phyloP scores from a whole-genome alignment of 192 early-diverging fungal genomes.

The Paraglomus occultum region DNA sequence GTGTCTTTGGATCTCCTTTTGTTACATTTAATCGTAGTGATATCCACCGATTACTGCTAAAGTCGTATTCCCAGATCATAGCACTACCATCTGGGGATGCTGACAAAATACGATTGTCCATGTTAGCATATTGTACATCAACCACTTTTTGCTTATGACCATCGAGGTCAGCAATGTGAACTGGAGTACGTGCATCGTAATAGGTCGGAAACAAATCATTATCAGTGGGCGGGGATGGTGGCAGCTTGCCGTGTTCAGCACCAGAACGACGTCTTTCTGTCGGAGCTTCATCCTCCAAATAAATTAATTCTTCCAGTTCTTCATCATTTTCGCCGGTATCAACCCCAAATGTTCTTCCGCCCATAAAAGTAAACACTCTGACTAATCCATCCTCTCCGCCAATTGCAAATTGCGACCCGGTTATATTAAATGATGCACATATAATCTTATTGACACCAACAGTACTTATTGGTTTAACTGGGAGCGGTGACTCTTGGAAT shows the following conservation, averaged over 20 bases:
- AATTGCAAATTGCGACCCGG: slow-evolving; percentile 77
- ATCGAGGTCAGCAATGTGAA: slow-evolving; percentile 59
- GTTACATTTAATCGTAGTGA: slow-evolving; percentile 24
- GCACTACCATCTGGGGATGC: slow-evolving; percentile 80
- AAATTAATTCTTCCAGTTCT: slow-evolving; percentile 27
- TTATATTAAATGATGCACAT: slow-evolving; percentile 71
- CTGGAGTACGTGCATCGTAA: slow-evolving; percentile 7
- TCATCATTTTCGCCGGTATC: slow-evolving; percentile 33
- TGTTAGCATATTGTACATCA: slow-evolving; percentile 70
- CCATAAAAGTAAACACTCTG: slow-evolving; percentile 72
- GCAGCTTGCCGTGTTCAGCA: slow-evolving; percentile 47
- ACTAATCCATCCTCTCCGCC: slow-evolving; percentile 76
- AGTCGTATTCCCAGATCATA: slow-evolving; percentile 66
- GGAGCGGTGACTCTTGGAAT: slow-evolving; percentile 49
- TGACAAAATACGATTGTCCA: slow-evolving; percentile 65
- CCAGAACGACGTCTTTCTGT: no score
- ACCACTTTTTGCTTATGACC: slow-evolving; percentile 73
- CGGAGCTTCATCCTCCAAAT: no score
- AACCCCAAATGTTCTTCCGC: slow-evolving; percentile 32
- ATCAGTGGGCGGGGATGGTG: slow-evolving; percentile 32
- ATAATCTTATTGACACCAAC: slow-evolving; percentile 29
- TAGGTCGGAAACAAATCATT: no score
- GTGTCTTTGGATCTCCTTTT: slow-evolving; percentile 31
- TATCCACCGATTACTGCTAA: slow-evolving; percentile 53
- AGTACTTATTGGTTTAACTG: slow-evolving; percentile 18